A percentile compares a stretch with the other conserved stretches of the same genome.
Conservation (phyloP, 1,139 yeast genomes). For the Meyerozyma sp. region DNA sequence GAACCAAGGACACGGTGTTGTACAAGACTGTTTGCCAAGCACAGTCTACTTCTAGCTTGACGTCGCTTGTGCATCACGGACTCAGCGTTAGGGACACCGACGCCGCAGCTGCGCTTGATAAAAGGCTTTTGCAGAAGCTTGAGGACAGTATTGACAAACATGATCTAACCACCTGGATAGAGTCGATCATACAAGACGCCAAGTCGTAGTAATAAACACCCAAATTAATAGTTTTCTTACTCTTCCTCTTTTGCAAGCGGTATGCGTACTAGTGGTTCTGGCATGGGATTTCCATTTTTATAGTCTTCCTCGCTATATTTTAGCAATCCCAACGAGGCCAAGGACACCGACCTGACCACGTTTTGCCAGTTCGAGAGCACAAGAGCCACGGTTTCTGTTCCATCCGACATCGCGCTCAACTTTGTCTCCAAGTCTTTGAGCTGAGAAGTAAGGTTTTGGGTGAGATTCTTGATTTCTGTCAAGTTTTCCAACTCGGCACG, state of each 20-base stretch:
- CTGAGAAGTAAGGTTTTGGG: conserved; percentile 41
- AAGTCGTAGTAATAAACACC: neutral
- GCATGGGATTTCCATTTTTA: conserved; percentile 31
- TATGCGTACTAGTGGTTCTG: conserved; percentile 63
- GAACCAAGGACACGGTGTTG: conserved; percentile 39
- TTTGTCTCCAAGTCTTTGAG: conserved; percentile 46
- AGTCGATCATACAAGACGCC: conserved; percentile 19
- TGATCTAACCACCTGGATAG: conserved; percentile 26
- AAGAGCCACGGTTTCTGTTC: conserved; percentile 51
- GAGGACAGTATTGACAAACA: conserved; percentile 11
- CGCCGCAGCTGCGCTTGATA: conserved; percentile 14
- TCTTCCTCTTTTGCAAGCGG: conserved; percentile 35
- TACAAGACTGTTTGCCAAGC: conserved; percentile 35
- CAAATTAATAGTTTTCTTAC: neutral
- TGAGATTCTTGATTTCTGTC: conserved; percentile 44
- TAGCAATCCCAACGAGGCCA: conserved; percentile 59
- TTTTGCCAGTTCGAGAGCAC: conserved; percentile 68
- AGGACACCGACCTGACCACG: conserved; percentile 57
- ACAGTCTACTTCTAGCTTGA: conserved; percentile 6
- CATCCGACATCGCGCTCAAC: conserved; percentile 47
- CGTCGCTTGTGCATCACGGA: neutral
- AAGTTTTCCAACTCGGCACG: conserved; percentile 48
- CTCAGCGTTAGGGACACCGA: conserved; percentile 4
- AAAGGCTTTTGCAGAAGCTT: conserved; percentile 16
- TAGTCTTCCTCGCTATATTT: conserved; percentile 44